A percentile compares a stretch with the other conserved stretches of the same genome.
phyloP scores from a whole-genome alignment of 495 filamentous ascomycete species.

The Xylaria telfairii region DNA sequence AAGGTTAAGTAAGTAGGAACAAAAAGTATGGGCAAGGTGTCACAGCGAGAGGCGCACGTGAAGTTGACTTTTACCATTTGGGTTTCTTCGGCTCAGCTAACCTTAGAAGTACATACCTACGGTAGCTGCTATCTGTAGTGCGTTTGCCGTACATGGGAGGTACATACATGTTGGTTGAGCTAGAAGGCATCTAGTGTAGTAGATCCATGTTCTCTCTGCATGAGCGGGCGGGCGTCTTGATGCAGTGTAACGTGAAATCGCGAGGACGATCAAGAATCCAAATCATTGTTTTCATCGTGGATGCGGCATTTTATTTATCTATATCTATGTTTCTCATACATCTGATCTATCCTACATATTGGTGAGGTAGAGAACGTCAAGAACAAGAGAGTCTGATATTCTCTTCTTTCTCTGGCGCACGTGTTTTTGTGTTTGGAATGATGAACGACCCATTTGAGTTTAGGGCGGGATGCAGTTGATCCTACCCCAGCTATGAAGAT shows the following conservation, averaged over 20 bases:
- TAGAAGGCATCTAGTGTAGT: background rate
- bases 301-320: background rate
- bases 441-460: background rate
- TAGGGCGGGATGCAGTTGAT: conserved; percentile 18
- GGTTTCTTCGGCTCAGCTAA: background rate
- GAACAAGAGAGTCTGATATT: background rate
- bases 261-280: background rate
- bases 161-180: background rate
- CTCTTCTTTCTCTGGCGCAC: background rate
- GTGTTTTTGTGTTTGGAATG: conserved; percentile 7
- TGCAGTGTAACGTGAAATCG: conserved; percentile 11
- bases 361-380: background rate
- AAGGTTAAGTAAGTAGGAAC: background rate
- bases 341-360: background rate
- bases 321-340: background rate
- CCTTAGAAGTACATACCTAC: background rate
- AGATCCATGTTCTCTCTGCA: conserved; percentile 14
- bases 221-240: background rate
- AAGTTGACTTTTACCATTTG: conserved; percentile 10
- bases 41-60: background rate
- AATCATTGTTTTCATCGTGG: background rate
- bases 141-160: background rate
- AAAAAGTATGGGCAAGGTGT: background rate
- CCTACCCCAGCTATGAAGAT: background rate
- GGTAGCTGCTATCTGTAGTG: conserved; percentile 4